These are phyloP conservation scores for Pseudocercospora fuligena DNA, from an alignment of 2,329 filamentous ascomycete genomes.

Conservation along the genomic window DNA sequence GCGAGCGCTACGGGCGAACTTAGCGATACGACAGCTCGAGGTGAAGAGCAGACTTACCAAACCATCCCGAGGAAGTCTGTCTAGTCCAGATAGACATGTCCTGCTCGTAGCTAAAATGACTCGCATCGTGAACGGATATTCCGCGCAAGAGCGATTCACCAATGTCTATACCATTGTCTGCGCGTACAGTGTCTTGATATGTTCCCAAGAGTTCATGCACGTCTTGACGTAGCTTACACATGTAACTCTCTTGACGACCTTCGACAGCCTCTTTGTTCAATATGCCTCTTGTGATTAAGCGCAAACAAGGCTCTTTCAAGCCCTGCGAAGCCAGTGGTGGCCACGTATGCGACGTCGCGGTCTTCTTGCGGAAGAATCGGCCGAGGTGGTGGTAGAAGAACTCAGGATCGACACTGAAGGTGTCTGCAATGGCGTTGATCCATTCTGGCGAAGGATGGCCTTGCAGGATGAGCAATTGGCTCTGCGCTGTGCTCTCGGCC, in stretches of 20 bases:
- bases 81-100: constrained; percentile 10
- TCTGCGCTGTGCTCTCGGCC: neutral
- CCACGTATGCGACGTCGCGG: neutral
- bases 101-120: constrained; percentile 11
- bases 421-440: neutral
- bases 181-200: neutral
- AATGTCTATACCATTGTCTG: neutral
- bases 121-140: constrained; percentile 5
- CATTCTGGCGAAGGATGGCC: constrained; percentile 13
- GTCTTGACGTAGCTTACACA: neutral
- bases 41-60: constrained; percentile 2
- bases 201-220: neutral
- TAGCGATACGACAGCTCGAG: neutral
- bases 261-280: neutral
- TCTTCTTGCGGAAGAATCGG: neutral
- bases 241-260: neutral
- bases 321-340: neutral
- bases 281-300: neutral
- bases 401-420: constrained; percentile 5
- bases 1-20: no score
- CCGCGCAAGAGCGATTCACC: constrained; percentile 8
- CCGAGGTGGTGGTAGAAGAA: constrained; percentile 13
- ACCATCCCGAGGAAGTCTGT: constrained; percentile 6
- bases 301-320: neutral
- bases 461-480: constrained; percentile 11